These are phyloP conservation scores for Thelephora terrestris DNA, from an alignment of 1,284 basidiomycete genomes.

Conservation along the genomic window DNA sequence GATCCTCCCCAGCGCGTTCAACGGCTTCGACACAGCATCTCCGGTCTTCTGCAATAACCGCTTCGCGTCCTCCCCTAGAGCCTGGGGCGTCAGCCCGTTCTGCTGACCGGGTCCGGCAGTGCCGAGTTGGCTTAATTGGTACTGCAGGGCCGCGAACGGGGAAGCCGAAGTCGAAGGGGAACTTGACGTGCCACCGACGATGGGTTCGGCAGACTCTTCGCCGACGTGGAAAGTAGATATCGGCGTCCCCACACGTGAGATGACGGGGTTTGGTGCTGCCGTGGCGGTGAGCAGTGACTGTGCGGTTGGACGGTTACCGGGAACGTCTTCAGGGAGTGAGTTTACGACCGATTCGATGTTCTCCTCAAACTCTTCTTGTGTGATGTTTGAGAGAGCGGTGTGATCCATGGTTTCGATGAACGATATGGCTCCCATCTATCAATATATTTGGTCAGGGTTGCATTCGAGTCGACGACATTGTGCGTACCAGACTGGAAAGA, in stretches of 20 bases:
- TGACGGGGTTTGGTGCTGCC: slow-evolving; percentile 33
- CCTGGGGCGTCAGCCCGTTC: slow-evolving; percentile 22
- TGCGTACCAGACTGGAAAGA: slow-evolving; percentile 79
- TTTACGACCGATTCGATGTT: slow-evolving; percentile 83
- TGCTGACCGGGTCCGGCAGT: no score
- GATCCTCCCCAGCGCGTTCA: slow-evolving; percentile 80
- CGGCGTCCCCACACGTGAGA: slow-evolving; percentile 17
- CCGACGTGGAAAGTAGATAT: slow-evolving; percentile 49
- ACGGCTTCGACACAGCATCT: slow-evolving; percentile 79
- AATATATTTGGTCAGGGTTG: neutral
- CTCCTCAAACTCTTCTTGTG: slow-evolving; percentile 85
- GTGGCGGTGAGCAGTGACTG: slow-evolving; percentile 31
- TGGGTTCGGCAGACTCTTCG: slow-evolving; percentile 76
- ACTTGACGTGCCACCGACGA: slow-evolving; percentile 52
- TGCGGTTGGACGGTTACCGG: no score
- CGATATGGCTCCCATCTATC: slow-evolving; percentile 80
- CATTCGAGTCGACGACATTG: neutral
- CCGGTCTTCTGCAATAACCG: slow-evolving; percentile 81
- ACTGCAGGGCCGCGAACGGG: no score
- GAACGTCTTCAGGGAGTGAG: slow-evolving; percentile 37
- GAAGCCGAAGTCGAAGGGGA: no score
- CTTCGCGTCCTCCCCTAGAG: slow-evolving; percentile 68
- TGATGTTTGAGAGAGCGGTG: slow-evolving; percentile 84
- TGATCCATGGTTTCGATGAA: slow-evolving; percentile 98
- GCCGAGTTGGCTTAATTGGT: no score